Conservation (phyloP, 306 rosid species). For the Trifolium subterraneum region DNA sequence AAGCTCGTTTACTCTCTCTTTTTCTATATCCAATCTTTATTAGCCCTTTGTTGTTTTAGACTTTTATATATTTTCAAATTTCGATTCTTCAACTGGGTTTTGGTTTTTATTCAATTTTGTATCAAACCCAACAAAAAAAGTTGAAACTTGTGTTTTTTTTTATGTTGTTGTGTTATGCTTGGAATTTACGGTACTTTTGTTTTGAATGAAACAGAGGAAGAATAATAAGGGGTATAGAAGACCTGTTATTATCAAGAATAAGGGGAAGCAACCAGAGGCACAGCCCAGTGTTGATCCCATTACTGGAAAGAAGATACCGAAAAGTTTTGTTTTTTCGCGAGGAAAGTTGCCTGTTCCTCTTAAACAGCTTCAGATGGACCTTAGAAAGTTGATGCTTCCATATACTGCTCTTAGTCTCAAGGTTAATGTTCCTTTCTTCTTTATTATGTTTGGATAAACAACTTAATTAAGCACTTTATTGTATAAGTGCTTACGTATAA, state of each 20-base stretch:
- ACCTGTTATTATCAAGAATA: slow-evolving; percentile 57
- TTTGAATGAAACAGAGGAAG: slow-evolving; percentile 53
- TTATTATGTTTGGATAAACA: background rate
- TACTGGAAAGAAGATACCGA: slow-evolving; percentile 91
- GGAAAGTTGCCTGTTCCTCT: slow-evolving; percentile 87
- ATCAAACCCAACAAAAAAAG: slow-evolving; percentile 4
- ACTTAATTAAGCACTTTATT: background rate
- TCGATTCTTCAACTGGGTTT: background rate
- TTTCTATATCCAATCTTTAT: background rate
- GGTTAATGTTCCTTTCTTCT: slow-evolving; percentile 43
- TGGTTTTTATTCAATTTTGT: background rate
- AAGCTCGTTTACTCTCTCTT: background rate
- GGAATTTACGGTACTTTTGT: background rate
- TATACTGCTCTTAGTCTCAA: slow-evolving; percentile 81
- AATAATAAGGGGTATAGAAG: slow-evolving; percentile 59
- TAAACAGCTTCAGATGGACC: slow-evolving; percentile 85
- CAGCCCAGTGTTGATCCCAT: slow-evolving; percentile 77
- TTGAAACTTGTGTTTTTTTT: background rate
- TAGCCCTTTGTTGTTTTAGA: background rate
- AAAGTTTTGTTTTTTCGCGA: slow-evolving; percentile 82
- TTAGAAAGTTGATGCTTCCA: slow-evolving; percentile 89
- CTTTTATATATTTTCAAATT: background rate
- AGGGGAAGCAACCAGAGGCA: slow-evolving; percentile 32
- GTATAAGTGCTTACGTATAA: background rate
- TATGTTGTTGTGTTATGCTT: background rate